Base-by-base conservation (phyloP, 1,284 basidiomycete genomes). In the Macrocystidia cucumis region DNA sequence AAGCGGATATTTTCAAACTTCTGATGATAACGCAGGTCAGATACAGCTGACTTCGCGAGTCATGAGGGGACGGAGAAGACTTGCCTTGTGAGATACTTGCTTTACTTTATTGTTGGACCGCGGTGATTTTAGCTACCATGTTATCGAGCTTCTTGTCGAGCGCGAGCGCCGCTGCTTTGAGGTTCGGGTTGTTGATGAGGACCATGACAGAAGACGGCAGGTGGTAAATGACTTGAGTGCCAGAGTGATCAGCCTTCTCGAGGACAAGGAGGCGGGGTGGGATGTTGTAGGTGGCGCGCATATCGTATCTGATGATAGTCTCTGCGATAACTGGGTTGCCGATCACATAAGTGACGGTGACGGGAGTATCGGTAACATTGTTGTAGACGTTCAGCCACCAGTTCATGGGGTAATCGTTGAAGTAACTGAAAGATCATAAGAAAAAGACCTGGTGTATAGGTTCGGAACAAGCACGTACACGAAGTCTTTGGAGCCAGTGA, bases 311-410 rank as follows among this genome's bases (percentile, higher is more conserved):
- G 36, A 77, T 42, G 45, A 77, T 63, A 1, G 52, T 55, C 39
- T 69, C 62, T 1, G 72, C 74, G 37, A 71, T 53, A 29, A 72
- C 45, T 4, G 74, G 74, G 50, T 76, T 76, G 5, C 74, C 74
- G 36, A 74, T 59, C 12, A 58, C 63, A 50, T 75, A 75, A 5
- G 63, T 51, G 23, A 57, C 46, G 1, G 63, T 55, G 17, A 52
- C 46, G 5, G 63, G 65, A 26, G 50, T 48, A 8, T 39, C 35
- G 9, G 34, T 35, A 17, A 43, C 45, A n/a, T 49, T 51, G 20
- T 47, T 41, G 42, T 62, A 67, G 14, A 52, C 47, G 34, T 56
- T 55, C 32, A 74, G 38, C 63, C 71, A 70, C n/a, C n/a, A n/a
- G n/a, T n/a, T n/a, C n/a, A n/a, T n/a, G 9, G 39, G 44, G 31